phyloP scores from a whole-genome alignment of 23 red algal genomes.

The Agarophyton chilense region DNA sequence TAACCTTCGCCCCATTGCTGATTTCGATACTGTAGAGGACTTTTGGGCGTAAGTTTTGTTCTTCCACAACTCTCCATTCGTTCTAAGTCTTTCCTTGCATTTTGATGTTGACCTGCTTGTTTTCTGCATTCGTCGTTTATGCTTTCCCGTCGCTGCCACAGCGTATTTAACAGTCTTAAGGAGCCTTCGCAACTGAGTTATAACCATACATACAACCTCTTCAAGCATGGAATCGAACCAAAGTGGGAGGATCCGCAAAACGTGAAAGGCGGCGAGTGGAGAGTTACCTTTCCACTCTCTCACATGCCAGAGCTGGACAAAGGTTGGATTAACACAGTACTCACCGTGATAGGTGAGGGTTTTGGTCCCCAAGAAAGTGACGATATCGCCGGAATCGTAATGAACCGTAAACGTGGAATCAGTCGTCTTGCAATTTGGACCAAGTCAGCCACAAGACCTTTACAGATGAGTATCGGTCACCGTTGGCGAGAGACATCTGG shows the following conservation, averaged over 20 bases:
- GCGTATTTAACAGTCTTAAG: slow-evolving; percentile 86
- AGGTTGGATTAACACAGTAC: slow-evolving; percentile 87
- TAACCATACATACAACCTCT: slow-evolving; percentile 83
- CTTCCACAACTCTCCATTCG: not conserved
- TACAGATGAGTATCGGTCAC: slow-evolving; percentile 79
- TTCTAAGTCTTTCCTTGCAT: not conserved
- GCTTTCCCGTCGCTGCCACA: not conserved
- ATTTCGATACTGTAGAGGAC: slow-evolving; percentile 90
- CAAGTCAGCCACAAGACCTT: slow-evolving; percentile 63
- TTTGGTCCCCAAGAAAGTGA: slow-evolving; percentile 90
- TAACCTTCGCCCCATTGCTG: slow-evolving; percentile 70
- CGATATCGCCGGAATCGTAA: slow-evolving; percentile 89
- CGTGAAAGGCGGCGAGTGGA: slow-evolving; percentile 88
- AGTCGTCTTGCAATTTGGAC: slow-evolving; percentile 93
- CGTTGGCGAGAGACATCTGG: slow-evolving; percentile 58
- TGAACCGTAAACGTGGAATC: slow-evolving; percentile 67
- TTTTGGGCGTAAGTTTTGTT: slow-evolving; percentile 87
- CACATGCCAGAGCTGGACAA: slow-evolving; percentile 57
- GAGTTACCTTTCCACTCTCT: slow-evolving; percentile 43
- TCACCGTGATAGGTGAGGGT: slow-evolving; percentile 86
- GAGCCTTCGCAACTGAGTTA: slow-evolving; percentile 80
- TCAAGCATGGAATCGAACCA: slow-evolving; percentile 90
- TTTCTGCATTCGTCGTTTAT: not conserved
- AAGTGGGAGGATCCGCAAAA: slow-evolving; percentile 94
- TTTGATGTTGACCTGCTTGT: not conserved